Evolutionary conservation across 805 yeast species (phyloP).

Genomic region (Myxozyma lipomycoides): DNA sequence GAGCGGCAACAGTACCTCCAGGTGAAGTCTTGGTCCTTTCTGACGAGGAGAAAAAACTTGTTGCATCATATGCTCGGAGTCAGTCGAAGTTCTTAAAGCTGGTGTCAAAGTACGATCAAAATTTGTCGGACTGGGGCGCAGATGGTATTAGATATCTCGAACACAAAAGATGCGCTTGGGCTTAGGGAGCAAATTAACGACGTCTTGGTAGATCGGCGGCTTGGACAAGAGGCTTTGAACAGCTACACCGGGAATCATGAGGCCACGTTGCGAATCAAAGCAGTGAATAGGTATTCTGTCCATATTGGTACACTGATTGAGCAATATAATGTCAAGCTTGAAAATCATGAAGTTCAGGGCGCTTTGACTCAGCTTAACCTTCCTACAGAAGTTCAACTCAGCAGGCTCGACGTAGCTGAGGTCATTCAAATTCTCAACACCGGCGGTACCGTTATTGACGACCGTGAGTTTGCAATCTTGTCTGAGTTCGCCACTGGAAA

Average conservation of each 20-base stretch:
- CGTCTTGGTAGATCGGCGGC: not conserved
- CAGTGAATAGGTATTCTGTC: not conserved
- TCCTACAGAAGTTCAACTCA: not conserved
- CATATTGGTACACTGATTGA: not conserved
- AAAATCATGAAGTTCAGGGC: not conserved
- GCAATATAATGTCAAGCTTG: not conserved
- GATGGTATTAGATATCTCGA: not conserved
- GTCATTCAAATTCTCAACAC: not conserved
- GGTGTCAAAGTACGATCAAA: not conserved
- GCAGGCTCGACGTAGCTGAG: not conserved
- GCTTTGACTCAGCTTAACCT: not conserved
- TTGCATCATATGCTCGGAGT: not conserved
- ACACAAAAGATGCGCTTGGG: not conserved
- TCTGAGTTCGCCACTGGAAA: not conserved
- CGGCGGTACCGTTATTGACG: not conserved
- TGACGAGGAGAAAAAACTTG: too few species aligned
- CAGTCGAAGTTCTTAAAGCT: not conserved
- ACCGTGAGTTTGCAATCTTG: not conserved
- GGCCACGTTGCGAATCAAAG: not conserved
- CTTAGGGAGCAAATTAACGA: not conserved
- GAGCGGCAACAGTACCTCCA: too few species aligned
- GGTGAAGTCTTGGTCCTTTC: too few species aligned
- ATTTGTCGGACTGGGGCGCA: not conserved
- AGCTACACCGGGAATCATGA: not conserved
- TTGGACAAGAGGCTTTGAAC: not conserved